Base-by-base conservation (phyloP, 192 early-diverging fungal genomes). In the Cladochytrium replicatum region DNA sequence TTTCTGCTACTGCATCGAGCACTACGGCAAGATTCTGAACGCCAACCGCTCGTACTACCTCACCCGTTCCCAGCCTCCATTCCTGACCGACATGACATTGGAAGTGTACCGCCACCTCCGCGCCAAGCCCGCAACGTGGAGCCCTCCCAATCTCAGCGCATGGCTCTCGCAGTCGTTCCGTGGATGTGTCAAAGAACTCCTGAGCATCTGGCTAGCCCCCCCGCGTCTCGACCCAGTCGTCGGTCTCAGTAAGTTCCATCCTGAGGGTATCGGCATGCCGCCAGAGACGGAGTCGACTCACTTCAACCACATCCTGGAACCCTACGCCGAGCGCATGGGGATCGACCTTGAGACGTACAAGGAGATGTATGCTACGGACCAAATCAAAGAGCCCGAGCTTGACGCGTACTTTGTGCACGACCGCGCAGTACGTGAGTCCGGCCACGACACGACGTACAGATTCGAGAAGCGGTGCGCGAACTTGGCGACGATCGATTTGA, bases 1-100 rank as follows among this genome's bases (percentile, higher is more conserved):
- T 65, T 97, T 99, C 70, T 77, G 74, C 17, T 99, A 99, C 68
- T 80, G 94, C 63, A 97, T 99, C 58, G 83, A 84, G 46, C 91
- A 95, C 68, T 99, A 99, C 54, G 91, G 91, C 51, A 97, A 96
- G 68, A 96, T 99, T 58, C 77, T 97, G 37, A 99, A 99, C 64
- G 96, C 93, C 59, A 97, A 97, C 65, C 85, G 96, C 23, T 85
- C 82, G 27, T 99, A 99, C 72, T 99, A 97, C 61, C 66, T 99
- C 21, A 86, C 85, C 0, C 82, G 96, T 22, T 95, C 93, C 5
- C 96, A 99, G 67, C 96, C 96, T 11, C 96, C 96, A 4, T 96
- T 99, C 65, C 65, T 99, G 39, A 95, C 92, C 0, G 93, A 97
- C 60, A 97, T 99, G 96, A 73, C 83, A 3, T 71, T 87, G 45